Evolutionary conservation across 2,329 filamentous ascomycete species (phyloP), one percentile per base, ranked within the genome.

Genomic region (Diaporthe vaccinii): DNA sequence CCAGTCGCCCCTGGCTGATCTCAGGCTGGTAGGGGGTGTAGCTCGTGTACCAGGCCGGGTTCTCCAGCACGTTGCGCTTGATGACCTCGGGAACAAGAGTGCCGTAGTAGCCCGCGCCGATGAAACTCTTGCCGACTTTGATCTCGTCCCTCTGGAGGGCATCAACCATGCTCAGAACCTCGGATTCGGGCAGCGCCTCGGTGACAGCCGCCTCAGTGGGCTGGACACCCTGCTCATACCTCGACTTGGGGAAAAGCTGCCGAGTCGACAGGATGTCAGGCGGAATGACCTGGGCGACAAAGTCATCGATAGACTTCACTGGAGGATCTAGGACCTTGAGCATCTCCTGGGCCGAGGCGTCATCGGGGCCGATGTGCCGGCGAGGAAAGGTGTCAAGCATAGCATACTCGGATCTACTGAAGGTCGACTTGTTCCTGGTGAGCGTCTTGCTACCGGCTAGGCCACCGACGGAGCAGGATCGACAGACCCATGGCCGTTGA

Each of bases 21-120:
- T 98, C 96, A 3, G 96, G 94, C 86, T 98, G 96, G 85, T 98
- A 98, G 22, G 96, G 96, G 0, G 96, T 98, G 84, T 98, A 98
- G 86, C 95, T 98, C 55, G 96, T 98, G 84, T 98, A 98, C 96
- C 96, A 98, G 14, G 93, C 95, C 7, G 96, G 96, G 83, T 94
- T 96, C 88, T 98, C 95, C 75, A 98, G 87, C 6, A 98, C 90
- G 82, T 98, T 98, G 79, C 96, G 90, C 88, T 97, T 95, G 83
- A 98, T 98, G 74, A 98, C 96, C 74, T 95, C 91, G 6, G 96
- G 96, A 0, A 94, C 93, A 79, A 93, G 90, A n/a, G 95, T 96
- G 49, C 92, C 93, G 78, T 96, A 95, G 88, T 98, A 98, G 75
- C 96, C 96, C 75, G 91, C 91, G 6, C 96, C 96, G 78, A 98